These are phyloP conservation scores for Yamadazyma takamatsuzukensis DNA, from an alignment of 805 yeast genomes.

Conservation along the genomic window DNA sequence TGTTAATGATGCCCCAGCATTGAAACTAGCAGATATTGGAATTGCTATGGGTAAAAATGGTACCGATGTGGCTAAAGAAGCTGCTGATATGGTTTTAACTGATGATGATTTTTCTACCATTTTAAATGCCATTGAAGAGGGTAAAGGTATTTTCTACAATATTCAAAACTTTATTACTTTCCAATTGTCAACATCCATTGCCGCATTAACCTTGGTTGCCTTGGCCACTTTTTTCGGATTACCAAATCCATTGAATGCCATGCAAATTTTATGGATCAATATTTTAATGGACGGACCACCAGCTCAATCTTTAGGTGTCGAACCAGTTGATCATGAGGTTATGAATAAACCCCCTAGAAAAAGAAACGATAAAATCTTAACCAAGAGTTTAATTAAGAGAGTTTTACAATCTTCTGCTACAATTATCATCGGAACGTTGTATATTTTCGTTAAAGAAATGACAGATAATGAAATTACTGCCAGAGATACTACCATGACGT, in stretches of 20 bases:
- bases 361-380: conserved; percentile 80
- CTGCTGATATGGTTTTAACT: conserved; percentile 95
- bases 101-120: conserved; percentile 97
- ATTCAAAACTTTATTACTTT: conserved; percentile 93
- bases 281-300: conserved; percentile 99
- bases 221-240: conserved; percentile 80
- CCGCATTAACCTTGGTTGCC: conserved; percentile 88
- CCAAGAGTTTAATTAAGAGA: conserved; percentile 63
- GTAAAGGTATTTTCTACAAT: conserved; percentile 94
- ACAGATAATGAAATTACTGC: conserved; percentile 76
- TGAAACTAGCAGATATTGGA: conserved; percentile 93
- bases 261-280: conserved; percentile 98
- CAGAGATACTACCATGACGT: conserved; percentile 98
- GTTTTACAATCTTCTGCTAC: conserved; percentile 73
- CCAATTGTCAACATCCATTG: conserved; percentile 93
- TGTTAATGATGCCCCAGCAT: conserved; percentile 98
- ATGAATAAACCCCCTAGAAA: conserved; percentile 96
- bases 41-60: conserved; percentile 92
- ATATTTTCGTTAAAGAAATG: conserved; percentile 85
- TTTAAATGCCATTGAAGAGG: conserved; percentile 91
- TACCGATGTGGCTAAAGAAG: conserved; percentile 97
- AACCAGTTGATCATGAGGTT: conserved; percentile 93
- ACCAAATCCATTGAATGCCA: conserved; percentile 94
- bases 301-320: conserved; percentile 95
- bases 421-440: conserved; percentile 81